These are phyloP conservation scores for Jackrogersella multiformis DNA, from an alignment of 495 filamentous ascomycete genomes.

Conservation along the genomic window DNA sequence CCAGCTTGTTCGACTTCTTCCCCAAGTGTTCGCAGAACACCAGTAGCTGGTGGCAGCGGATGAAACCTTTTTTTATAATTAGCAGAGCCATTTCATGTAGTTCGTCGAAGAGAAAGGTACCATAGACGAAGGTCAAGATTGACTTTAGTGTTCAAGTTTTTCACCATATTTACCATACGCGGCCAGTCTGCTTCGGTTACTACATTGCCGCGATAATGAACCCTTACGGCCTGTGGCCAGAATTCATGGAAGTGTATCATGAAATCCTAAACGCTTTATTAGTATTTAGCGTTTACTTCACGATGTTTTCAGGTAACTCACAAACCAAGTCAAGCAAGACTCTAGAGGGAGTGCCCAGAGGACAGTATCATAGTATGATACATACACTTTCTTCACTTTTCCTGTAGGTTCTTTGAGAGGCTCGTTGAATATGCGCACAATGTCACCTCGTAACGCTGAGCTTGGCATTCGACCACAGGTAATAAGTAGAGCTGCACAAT, in stretches of 20 bases:
- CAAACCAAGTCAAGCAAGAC: conserved; percentile 52
- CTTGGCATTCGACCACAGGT: conserved; percentile 42
- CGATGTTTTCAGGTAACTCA: conserved; percentile 27
- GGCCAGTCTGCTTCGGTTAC: conserved; percentile 45
- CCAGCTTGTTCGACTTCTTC: not conserved
- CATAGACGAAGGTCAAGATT: conserved; percentile 29
- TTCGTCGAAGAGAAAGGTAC: conserved; percentile 1
- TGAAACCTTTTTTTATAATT: conserved; percentile 10
- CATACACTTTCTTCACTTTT: conserved; percentile 29
- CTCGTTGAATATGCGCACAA: conserved; percentile 22
- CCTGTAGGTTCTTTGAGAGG: conserved; percentile 21
- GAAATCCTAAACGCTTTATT: conserved; percentile 44
- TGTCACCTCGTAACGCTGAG: conserved; percentile 25
- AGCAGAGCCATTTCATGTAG: not conserved
- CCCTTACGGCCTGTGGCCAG: conserved; percentile 42
- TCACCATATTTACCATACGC: conserved; percentile 38
- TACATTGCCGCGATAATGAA: conserved; percentile 34
- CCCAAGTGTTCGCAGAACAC: conserved; percentile 3
- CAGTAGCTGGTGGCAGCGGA: conserved; percentile 19
- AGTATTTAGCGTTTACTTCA: not conserved
- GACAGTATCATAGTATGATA: conserved; percentile 32
- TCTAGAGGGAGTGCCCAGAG: conserved; percentile 44
- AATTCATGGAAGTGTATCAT: conserved; percentile 50
- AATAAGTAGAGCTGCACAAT: conserved; percentile 37
- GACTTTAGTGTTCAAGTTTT: conserved; percentile 29